Percentiles rank a stretch among this genome's conserved stretches.
Evolutionary conservation across 2,329 filamentous ascomycete species (phyloP).

Genomic region (Gremmenia infestans): DNA sequence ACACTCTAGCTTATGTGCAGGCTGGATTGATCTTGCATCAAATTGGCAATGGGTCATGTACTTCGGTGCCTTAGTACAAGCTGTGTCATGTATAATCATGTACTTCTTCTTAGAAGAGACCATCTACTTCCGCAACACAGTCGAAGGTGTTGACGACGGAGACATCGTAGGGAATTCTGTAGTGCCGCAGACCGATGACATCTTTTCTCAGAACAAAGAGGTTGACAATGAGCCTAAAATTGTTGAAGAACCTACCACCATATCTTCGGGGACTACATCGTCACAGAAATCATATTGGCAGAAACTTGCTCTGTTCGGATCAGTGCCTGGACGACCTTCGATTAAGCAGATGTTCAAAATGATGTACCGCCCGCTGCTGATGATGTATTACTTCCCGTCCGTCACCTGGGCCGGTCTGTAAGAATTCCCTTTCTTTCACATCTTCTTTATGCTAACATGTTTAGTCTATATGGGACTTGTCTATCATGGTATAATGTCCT

Average conservation of each 20-base stretch:
- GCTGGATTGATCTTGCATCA: constrained; percentile 41
- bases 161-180: too few relatives aligned
- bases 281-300: background rate
- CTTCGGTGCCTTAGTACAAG: constrained; percentile 48
- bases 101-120: constrained; percentile 57
- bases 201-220: constrained; percentile 15
- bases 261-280: too few relatives aligned
- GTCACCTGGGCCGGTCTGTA: constrained; percentile 25
- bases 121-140: constrained; percentile 23
- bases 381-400: constrained; percentile 28
- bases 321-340: background rate
- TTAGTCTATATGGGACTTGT: constrained; percentile 28
- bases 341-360: constrained; percentile 22
- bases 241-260: too few relatives aligned
- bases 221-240: too few relatives aligned
- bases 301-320: constrained; percentile 1
- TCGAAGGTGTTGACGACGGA: constrained; percentile 3
- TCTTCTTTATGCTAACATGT: background rate
- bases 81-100: constrained; percentile 41
- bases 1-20: constrained; percentile 34
- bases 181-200: constrained; percentile 11
- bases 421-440: background rate
- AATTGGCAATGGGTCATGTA: constrained; percentile 47
- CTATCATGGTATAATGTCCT: constrained; percentile 35
- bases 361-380: constrained; percentile 18